A percentile compares a stretch with the other conserved stretches of the same genome.
These are phyloP conservation scores for Salvia sclarea DNA, from an alignment of 305 asterid genomes.

Conservation along the genomic window DNA sequence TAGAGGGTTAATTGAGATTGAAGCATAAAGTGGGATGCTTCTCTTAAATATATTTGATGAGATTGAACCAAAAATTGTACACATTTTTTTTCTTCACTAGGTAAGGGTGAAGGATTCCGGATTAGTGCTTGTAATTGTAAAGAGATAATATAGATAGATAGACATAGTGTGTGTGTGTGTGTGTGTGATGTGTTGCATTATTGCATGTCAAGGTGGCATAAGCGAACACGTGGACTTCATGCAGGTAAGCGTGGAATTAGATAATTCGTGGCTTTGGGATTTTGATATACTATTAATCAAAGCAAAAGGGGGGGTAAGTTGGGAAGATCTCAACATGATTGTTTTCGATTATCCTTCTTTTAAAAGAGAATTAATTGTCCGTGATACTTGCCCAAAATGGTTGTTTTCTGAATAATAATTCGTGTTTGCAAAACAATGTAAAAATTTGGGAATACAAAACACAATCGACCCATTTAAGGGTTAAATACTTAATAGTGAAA, in stretches of 20 bases:
- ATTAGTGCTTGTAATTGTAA: not conserved
- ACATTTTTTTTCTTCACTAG: conserved; percentile 31
- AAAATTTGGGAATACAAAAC: no score
- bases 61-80: conserved; percentile 26
- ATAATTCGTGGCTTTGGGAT: not conserved
- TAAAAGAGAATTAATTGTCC: no score
- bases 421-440: no score
- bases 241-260: conserved; percentile 15
- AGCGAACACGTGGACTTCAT: conserved; percentile 27
- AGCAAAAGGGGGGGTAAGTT: no score
- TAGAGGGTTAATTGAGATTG: conserved; percentile 11
- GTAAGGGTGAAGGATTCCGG: not conserved
- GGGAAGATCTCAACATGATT: no score
- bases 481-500: no score
- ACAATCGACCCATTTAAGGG: no score
- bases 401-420: no score
- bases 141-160: not conserved
- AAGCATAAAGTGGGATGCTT: conserved; percentile 25
- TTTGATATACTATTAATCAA: not conserved
- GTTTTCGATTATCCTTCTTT: no score
- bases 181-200: not conserved
- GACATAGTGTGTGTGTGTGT: not conserved
- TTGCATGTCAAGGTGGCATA: not conserved
- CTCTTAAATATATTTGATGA: conserved; percentile 40
- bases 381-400: no score